These are phyloP conservation scores for Aquilaria malaccensis DNA, from an alignment of 345 rosid species.

Conservation along the genomic window DNA sequence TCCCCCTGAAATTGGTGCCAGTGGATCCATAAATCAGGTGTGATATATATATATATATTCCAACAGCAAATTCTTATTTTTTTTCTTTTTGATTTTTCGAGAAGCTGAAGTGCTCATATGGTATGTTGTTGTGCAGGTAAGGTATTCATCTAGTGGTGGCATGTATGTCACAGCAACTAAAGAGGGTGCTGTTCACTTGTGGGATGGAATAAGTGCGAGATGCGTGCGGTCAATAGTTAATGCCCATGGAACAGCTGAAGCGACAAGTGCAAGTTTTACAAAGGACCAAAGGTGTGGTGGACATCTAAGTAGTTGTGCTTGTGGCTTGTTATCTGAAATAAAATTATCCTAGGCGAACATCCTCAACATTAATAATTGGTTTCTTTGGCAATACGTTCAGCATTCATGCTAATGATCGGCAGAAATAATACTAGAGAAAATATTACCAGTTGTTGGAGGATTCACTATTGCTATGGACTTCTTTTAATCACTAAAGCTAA, in stretches of 20 bases:
- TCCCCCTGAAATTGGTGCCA: slow-evolving; percentile 44
- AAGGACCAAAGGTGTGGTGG: slow-evolving; percentile 66
- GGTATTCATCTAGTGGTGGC: slow-evolving; percentile 75
- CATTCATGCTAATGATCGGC: too few species aligned
- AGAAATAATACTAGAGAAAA: too few species aligned
- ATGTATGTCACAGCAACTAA: slow-evolving; percentile 80
- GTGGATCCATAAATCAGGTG: slow-evolving; percentile 88
- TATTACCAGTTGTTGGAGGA: too few species aligned
- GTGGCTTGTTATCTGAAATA: too few species aligned
- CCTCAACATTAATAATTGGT: too few species aligned
- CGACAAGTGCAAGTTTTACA: slow-evolving; percentile 61
- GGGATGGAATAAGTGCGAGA: slow-evolving; percentile 67
- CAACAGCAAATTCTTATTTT: not conserved
- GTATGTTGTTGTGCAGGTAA: slow-evolving; percentile 42
- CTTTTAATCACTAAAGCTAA: too few species aligned
- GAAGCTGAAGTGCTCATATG: not conserved
- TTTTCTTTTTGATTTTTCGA: slow-evolving; percentile 3
- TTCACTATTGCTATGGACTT: too few species aligned
- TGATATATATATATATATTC: not conserved
- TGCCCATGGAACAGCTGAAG: slow-evolving; percentile 74
- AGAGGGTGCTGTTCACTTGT: slow-evolving; percentile 70
- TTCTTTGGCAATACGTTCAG: too few species aligned
- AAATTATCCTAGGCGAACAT: too few species aligned
- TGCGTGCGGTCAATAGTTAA: slow-evolving; percentile 56
- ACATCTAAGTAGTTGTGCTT: not conserved